These are phyloP conservation scores for Agrocybe praecox DNA, from an alignment of 768 basidiomycete genomes.

Conservation along the genomic window DNA sequence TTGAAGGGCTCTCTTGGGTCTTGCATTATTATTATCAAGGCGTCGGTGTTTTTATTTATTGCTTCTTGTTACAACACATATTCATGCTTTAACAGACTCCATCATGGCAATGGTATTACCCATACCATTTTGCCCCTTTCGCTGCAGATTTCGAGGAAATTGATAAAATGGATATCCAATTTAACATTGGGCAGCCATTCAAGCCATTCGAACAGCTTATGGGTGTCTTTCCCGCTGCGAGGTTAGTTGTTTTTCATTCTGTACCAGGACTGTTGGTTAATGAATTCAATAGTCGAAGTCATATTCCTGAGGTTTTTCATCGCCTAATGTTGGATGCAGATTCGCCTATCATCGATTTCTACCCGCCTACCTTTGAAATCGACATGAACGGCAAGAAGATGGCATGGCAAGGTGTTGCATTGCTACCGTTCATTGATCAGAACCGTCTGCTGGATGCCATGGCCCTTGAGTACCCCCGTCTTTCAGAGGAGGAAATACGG, in stretches of 20 bases:
- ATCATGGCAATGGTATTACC: slow-evolving; percentile 99
- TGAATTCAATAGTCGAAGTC: slow-evolving; percentile 61
- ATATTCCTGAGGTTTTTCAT: slow-evolving; percentile 88
- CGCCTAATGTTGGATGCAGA: slow-evolving; percentile 82
- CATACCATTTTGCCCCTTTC: slow-evolving; percentile 98
- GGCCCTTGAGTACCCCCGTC: slow-evolving; percentile 61
- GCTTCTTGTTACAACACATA: slow-evolving; percentile 2
- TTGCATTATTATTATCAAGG: slow-evolving; percentile 98
- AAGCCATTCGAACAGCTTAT: slow-evolving; percentile 97
- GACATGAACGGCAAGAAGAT: slow-evolving; percentile 99
- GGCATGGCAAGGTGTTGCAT: slow-evolving; percentile 98
- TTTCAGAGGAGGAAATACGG: slow-evolving; percentile 80
- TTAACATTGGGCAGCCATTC: slow-evolving; percentile 85
- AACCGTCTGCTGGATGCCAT: slow-evolving; percentile 84
- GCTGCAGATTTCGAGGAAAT: slow-evolving; percentile 91
- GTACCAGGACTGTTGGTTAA: slow-evolving; percentile 5
- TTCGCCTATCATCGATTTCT: slow-evolving; percentile 96
- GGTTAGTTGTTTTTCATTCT: slow-evolving; percentile 44
- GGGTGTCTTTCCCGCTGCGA: slow-evolving; percentile 96
- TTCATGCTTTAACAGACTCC: slow-evolving; percentile 56
- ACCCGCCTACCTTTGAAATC: slow-evolving; percentile 88
- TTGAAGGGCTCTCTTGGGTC: slow-evolving; percentile 96
- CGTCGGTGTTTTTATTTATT: slow-evolving; percentile 44
- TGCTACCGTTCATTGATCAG: slow-evolving; percentile 94
- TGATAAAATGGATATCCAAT: slow-evolving; percentile 75